Conservation (phyloP, 2,329 filamentous ascomycete species). For the Aspergillus japonicus region DNA sequence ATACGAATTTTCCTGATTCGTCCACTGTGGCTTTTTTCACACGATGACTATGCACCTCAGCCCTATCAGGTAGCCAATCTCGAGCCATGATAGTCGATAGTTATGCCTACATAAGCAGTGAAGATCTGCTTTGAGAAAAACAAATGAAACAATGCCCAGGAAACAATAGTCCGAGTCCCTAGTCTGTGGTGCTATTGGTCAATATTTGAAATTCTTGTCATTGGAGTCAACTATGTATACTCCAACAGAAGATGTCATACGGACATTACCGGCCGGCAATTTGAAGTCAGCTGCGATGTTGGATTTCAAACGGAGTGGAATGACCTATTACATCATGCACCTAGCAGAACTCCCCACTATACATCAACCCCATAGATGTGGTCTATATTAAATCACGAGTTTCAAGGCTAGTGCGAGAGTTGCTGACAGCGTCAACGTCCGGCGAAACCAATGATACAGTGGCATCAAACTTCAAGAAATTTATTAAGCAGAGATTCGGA, state of each 20-base stretch:
- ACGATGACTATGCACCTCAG: conserved; percentile 1
- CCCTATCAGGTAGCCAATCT: conserved; percentile 9
- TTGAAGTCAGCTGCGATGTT: background rate
- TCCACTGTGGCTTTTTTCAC: background rate
- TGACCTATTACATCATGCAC: background rate
- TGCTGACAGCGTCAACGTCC: background rate
- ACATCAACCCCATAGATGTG: background rate
- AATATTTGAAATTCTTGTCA: background rate
- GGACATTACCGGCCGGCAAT: background rate
- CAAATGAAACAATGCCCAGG: background rate
- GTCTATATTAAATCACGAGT: background rate
- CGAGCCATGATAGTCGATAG: background rate
- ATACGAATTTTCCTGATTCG: background rate
- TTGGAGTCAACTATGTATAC: background rate
- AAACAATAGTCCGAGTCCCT: background rate
- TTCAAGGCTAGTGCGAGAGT: background rate
- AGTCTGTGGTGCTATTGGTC: background rate
- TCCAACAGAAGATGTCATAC: background rate
- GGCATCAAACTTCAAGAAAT: background rate
- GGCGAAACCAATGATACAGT: conserved; percentile 4
- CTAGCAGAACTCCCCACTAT: background rate
- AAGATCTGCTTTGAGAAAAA: background rate
- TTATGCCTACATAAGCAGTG: conserved; percentile 2
- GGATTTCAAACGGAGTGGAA: background rate
- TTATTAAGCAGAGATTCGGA: background rate